These are phyloP conservation scores for Neocucurbitaria cava DNA, from an alignment of 2,329 filamentous ascomycete species.

Conservation along the genomic window DNA sequence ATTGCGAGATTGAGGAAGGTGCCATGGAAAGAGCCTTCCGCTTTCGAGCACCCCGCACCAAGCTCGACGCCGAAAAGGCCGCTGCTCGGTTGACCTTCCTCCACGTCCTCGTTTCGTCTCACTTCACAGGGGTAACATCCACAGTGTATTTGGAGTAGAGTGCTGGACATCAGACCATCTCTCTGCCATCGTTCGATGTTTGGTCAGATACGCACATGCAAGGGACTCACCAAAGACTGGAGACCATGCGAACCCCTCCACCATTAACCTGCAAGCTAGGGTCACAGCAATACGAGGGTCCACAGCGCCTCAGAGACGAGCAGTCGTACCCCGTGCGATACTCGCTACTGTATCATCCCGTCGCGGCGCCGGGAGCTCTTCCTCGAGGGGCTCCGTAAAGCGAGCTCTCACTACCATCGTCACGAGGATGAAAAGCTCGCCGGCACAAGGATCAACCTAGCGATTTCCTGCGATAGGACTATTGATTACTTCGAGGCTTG, in stretches of 20 bases:
- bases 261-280: too few relatives aligned
- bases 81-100: not conserved
- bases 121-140: not conserved
- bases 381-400: not conserved
- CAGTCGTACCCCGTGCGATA: not conserved
- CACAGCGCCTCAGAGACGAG: not conserved
- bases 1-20: not conserved
- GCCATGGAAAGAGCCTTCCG: constrained; percentile 3
- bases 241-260: not conserved
- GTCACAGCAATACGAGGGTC: not conserved
- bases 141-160: too few relatives aligned
- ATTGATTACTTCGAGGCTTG: not conserved
- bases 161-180: not conserved
- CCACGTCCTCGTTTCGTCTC: not conserved
- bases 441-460: not conserved
- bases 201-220: not conserved
- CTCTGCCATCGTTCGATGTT: not conserved
- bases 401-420: not conserved
- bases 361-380: not conserved
- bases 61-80: constrained; percentile 1
- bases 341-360: not conserved
- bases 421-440: not conserved
- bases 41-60: constrained; percentile 5
- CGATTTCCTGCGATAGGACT: not conserved
- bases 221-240: not conserved